Evolutionary conservation across 495 filamentous ascomycete genomes (phyloP).

Genomic region (Xylaria intraflava): DNA sequence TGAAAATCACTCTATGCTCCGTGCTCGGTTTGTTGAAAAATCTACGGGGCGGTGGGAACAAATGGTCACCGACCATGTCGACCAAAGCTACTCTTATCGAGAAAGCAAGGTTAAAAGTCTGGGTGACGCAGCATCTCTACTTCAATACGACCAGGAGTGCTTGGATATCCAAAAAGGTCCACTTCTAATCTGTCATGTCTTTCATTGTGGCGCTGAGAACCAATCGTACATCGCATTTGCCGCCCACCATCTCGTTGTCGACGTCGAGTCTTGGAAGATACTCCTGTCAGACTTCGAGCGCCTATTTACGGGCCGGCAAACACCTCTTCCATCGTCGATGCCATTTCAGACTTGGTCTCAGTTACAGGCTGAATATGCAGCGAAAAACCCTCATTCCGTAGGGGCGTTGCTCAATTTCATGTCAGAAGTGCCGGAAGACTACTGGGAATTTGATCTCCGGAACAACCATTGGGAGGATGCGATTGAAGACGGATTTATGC

Average conservation of each 20-base stretch:
- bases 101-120: not conserved
- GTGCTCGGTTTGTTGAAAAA: not conserved
- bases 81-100: slow-evolving; percentile 16
- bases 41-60: not conserved
- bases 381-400: slow-evolving; percentile 11
- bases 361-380: slow-evolving; percentile 11
- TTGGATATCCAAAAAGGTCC: slow-evolving; percentile 30
- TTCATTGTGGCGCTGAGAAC: slow-evolving; percentile 19
- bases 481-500: slow-evolving; percentile 6
- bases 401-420: slow-evolving; percentile 3
- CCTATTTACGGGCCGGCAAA: slow-evolving; percentile 33
- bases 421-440: slow-evolving; percentile 10
- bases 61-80: slow-evolving; percentile 20
- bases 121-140: slow-evolving; percentile 11
- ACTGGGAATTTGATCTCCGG: slow-evolving; percentile 20
- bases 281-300: slow-evolving; percentile 55
- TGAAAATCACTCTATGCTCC: slow-evolving; percentile 33
- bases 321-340: slow-evolving; percentile 19
- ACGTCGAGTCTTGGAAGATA: slow-evolving; percentile 58
- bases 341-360: slow-evolving; percentile 48
- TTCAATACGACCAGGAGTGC: slow-evolving; percentile 20
- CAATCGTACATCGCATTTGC: slow-evolving; percentile 43
- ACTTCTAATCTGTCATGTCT: slow-evolving; percentile 27
- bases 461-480: slow-evolving; percentile 17
- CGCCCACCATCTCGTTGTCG: slow-evolving; percentile 54